Conservation (phyloP, 176 grass and related monocot species). For the Tillandsia fasciculata region DNA sequence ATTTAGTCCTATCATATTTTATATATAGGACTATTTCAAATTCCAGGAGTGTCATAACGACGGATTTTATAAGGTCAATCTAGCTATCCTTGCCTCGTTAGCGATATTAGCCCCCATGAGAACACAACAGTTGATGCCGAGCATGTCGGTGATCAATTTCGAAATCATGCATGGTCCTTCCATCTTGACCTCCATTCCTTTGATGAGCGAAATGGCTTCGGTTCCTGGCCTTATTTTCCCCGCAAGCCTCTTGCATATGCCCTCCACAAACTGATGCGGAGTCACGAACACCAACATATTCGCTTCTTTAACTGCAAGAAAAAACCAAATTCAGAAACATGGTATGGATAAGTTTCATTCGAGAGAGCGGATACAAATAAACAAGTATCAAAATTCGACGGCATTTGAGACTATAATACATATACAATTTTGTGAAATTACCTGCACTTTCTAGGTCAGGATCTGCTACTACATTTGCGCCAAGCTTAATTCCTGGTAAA, state of each 20-base stretch:
- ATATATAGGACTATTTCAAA: too few relatives aligned
- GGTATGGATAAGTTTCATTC: not conserved
- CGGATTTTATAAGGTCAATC: not conserved
- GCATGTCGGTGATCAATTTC: conserved; percentile 62
- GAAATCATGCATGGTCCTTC: conserved; percentile 98
- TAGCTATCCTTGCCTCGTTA: conserved; percentile 51
- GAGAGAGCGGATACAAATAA: too few relatives aligned
- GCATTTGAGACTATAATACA: too few relatives aligned
- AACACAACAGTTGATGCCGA: conserved; percentile 87
- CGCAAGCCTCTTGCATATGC: conserved; percentile 82
- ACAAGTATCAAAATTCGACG: too few relatives aligned
- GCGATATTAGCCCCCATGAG: conserved; percentile 99
- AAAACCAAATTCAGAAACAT: not conserved
- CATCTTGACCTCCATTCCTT: conserved; percentile 95
- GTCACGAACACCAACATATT: conserved; percentile 94
- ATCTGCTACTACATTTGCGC: conserved; percentile 69
- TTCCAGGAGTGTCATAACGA: too few relatives aligned
- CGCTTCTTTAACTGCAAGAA: conserved; percentile 61
- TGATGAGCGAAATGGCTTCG: conserved; percentile 84
- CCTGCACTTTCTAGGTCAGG: conserved; percentile 93
- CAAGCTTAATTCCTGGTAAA: conserved; percentile 85
- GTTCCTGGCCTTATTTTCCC: conserved; percentile 62
- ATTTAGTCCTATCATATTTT: too few relatives aligned
- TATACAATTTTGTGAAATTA: conserved; percentile 11
- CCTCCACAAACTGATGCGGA: conserved; percentile 80